Base-by-base conservation (phyloP, 371 early-diverging fungal species). In the Mortierella sp. region DNA sequence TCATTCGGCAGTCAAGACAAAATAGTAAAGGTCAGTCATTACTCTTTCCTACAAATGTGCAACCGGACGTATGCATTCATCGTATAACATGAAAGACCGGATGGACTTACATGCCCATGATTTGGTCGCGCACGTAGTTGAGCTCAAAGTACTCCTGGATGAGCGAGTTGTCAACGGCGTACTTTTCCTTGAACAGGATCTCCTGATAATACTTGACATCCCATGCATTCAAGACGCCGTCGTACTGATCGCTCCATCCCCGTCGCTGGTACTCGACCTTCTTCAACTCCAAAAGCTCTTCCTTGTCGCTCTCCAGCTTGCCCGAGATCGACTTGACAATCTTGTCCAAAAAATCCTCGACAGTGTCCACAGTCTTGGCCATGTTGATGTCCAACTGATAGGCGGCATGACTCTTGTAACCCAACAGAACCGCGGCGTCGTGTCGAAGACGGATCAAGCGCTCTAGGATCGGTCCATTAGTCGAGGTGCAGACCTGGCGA, bases 91-190 rank as follows among this genome's bases (percentile, higher is more conserved):
- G 31, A 34, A 24, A 55, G 19, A 61, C 34, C 37, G 31, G 11
- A 40, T 26, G 13, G 24, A 72, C 76, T 64, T 80, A 80, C 77
- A 79, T 68, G 66, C 74, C 76, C 78, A 80, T 50, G 48, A 77
- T 77, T n/a, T 80, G 78, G n/a, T 88, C 79, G 24, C 90, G 87
- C 24, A 94, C 94, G 48, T 80, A 45, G 64, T 92, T 88, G 61
- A 96, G 82, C 50, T 93, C 88, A 74, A 96, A 95, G 80, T 93
- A 96, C 77, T 94, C 85, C 79, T 94, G 94, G 85, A 96, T 91
- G 72, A 92, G 82, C 71, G 95, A 93, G 69, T 95, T 91, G 70
- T 94, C 93, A 52, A 96, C 91, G 40, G 90, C 73, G 75, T 93
- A 95, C 68, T 93, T 87, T 58, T 88, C 91, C 74, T 93, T 93